These are phyloP conservation scores for Cokeromyces recurvatus DNA, from an alignment of 371 early-diverging fungal species.

Conservation along the genomic window DNA sequence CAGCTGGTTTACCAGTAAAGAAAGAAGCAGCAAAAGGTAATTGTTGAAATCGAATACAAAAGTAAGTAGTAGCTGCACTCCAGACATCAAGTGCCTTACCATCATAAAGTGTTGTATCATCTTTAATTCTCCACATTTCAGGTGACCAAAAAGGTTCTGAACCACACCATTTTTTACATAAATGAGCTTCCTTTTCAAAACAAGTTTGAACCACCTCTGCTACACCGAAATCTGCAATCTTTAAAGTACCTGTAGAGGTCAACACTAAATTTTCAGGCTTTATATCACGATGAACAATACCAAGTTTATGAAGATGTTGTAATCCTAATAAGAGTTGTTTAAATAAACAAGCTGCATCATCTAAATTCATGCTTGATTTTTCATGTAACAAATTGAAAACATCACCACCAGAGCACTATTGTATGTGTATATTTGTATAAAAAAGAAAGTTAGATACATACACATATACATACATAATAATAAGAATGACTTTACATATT, in stretches of 20 bases:
- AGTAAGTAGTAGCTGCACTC: conserved; percentile 81
- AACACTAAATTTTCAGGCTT: conserved; percentile 93
- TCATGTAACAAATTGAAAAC: conserved; percentile 47
- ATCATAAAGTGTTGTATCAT: conserved; percentile 58
- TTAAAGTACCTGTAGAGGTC: conserved; percentile 75
- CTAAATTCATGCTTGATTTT: conserved; percentile 32
- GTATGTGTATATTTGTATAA: too few relatives aligned
- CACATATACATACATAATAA: too few relatives aligned
- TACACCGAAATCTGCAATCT: conserved; percentile 98
- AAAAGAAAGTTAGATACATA: too few relatives aligned
- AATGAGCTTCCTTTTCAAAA: conserved; percentile 66
- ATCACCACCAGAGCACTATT: conserved; percentile 60
- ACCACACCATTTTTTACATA: conserved; percentile 80
- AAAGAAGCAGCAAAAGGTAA: conserved; percentile 53
- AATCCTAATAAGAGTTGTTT: conserved; percentile 93
- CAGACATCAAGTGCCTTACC: conserved; percentile 82
- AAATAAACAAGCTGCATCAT: conserved; percentile 54
- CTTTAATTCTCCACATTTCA: conserved; percentile 54
- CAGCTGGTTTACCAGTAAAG: conserved; percentile 17
- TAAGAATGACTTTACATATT: conserved; percentile 44
- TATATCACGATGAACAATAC: conserved; percentile 85
- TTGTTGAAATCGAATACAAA: conserved; percentile 71
- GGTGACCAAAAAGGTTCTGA: conserved; percentile 91
- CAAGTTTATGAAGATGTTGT: conserved; percentile 92
- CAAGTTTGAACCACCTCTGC: conserved; percentile 85